Conservation (phyloP, 2,329 filamentous ascomycete species). For the Leptographium galeiforme region DNA sequence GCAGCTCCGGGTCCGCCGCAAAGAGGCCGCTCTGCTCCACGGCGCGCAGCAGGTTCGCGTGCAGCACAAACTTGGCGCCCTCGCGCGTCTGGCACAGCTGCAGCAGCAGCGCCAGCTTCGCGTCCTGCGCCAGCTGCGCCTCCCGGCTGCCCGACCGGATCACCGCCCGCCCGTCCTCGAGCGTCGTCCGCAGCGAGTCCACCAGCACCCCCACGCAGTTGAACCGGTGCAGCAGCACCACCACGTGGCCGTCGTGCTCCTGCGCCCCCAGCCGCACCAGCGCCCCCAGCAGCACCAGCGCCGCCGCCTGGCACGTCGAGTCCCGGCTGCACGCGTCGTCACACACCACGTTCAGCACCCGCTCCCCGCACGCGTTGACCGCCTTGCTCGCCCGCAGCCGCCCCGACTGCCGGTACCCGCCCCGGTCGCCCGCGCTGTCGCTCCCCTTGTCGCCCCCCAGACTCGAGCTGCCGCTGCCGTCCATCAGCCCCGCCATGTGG, state of each 20-base stretch:
- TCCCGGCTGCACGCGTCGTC: conserved; percentile 87
- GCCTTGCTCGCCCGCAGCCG: conserved; percentile 57
- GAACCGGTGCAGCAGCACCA: conserved; percentile 67
- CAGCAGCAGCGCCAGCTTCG: conserved; percentile 69
- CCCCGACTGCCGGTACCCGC: conserved; percentile 13
- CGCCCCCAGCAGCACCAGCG: conserved; percentile 69
- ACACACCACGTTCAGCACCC: conserved; percentile 73
- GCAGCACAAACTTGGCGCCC: conserved; percentile 80
- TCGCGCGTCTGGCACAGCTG: conserved; percentile 69
- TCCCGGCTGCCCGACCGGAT: conserved; percentile 18
- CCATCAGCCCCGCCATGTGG: conserved; percentile 60
- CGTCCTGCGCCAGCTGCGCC: conserved; percentile 43
- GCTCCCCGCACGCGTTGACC: conserved; percentile 54
- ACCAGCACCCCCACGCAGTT: conserved; percentile 89
- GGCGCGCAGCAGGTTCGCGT: conserved; percentile 73
- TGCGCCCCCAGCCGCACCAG: conserved; percentile 60
- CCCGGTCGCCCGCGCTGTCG: not conserved
- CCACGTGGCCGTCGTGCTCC: conserved; percentile 59
- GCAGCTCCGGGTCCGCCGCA: conserved; percentile 79
- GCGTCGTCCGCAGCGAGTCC: conserved; percentile 69
- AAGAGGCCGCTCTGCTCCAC: conserved; percentile 78
- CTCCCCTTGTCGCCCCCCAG: too few relatives aligned
- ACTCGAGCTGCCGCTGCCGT: not conserved
- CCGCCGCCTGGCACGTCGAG: conserved; percentile 68
- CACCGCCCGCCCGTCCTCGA: conserved; percentile 52